These are phyloP conservation scores for Xylaria sp. DNA, from an alignment of 2,329 filamentous ascomycete species.

Conservation along the genomic window DNA sequence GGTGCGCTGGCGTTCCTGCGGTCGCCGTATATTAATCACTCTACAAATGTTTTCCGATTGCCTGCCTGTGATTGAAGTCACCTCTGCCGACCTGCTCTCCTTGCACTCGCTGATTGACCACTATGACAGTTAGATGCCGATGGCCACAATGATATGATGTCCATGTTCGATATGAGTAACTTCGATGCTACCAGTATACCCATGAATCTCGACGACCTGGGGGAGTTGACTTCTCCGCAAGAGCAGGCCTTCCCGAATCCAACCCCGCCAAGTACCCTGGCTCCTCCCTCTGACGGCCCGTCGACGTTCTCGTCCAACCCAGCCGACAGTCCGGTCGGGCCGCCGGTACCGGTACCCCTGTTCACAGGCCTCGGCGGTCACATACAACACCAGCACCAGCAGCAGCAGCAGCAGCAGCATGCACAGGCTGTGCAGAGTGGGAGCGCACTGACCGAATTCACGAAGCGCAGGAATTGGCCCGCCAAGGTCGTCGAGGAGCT, in stretches of 20 bases:
- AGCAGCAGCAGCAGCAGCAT: constrained; percentile 37
- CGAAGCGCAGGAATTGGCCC: constrained; percentile 78
- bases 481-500: constrained; percentile 90
- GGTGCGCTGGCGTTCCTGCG: not conserved
- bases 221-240: constrained; percentile 42
- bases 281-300: constrained; percentile 37
- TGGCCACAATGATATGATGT: constrained; percentile 46
- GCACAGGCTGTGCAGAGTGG: constrained; percentile 45
- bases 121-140: constrained; percentile 42
- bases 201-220: constrained; percentile 46
- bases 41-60: not conserved
- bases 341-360: constrained; percentile 30
- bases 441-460: constrained; percentile 66
- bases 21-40: not conserved
- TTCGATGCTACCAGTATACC: constrained; percentile 46
- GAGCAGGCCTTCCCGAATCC: constrained; percentile 38
- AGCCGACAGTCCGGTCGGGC: constrained; percentile 40
- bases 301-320: constrained; percentile 39
- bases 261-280: constrained; percentile 40
- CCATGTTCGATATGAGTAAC: constrained; percentile 45
- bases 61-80: not conserved
- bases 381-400: constrained; percentile 39
- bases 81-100: not conserved
- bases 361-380: constrained; percentile 50
- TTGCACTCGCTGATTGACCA: constrained; percentile 25